These are phyloP conservation scores for Gossypium bickii DNA, from an alignment of 345 rosid genomes.

Conservation along the genomic window DNA sequence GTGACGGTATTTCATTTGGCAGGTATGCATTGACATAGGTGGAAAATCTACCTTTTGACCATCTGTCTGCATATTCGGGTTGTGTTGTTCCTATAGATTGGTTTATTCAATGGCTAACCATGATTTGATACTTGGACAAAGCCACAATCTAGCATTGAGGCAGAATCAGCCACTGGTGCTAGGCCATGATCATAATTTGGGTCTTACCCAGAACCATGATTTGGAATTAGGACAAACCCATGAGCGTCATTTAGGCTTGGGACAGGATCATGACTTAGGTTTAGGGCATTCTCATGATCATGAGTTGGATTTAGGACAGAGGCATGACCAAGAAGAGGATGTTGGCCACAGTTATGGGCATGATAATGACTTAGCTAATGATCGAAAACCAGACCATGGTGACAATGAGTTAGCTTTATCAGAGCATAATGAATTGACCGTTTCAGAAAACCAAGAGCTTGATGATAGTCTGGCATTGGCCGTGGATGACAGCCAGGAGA, in stretches of 20 bases:
- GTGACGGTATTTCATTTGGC: neutral
- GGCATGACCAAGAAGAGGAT: conserved; percentile 55
- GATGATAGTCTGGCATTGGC: conserved; percentile 58
- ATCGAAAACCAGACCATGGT: conserved; percentile 48
- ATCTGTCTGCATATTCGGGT: neutral
- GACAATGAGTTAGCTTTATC: conserved; percentile 52
- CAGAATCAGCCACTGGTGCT: conserved; percentile 67
- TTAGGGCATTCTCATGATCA: conserved; percentile 54
- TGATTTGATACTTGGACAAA: conserved; percentile 73
- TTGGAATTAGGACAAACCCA: conserved; percentile 60
- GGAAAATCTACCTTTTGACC: conserved; percentile 10
- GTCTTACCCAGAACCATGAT: conserved; percentile 57
- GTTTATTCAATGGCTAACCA: conserved; percentile 64
- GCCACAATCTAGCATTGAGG: conserved; percentile 48
- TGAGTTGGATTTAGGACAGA: conserved; percentile 53
- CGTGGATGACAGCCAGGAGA: conserved; percentile 56
- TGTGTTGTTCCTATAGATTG: conserved; percentile 6
- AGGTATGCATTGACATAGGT: conserved; percentile 11
- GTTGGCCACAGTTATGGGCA: conserved; percentile 46
- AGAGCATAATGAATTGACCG: conserved; percentile 53
- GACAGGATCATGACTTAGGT: conserved; percentile 53
- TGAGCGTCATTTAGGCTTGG: conserved; percentile 58
- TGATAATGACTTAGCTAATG: conserved; percentile 48
- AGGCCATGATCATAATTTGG: conserved; percentile 61
- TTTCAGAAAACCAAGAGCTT: conserved; percentile 66